Conservation (phyloP, 2,329 filamentous ascomycete genomes). For the Apiospora koreana region DNA sequence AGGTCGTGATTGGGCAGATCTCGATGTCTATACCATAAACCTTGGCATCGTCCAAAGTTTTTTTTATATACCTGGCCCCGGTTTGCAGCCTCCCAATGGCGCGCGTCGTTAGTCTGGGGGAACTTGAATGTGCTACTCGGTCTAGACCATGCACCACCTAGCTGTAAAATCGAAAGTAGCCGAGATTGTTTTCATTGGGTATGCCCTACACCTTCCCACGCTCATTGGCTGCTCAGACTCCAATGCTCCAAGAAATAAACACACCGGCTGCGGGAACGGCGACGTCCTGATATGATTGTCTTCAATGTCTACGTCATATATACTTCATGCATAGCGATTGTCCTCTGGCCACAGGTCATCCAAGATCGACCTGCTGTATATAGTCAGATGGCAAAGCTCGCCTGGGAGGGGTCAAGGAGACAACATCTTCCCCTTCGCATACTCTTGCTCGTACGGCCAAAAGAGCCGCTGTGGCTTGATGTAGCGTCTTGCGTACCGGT, state of each 20-base stretch:
- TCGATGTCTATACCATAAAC: neutral
- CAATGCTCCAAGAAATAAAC: neutral
- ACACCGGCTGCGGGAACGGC: neutral
- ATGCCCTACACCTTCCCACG: neutral
- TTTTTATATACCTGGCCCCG: neutral
- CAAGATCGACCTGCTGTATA: neutral
- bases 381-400: neutral
- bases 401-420: neutral
- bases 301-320: neutral
- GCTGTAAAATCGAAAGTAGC: neutral
- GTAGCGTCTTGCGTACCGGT: neutral
- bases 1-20: neutral
- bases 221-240: neutral
- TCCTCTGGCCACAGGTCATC: neutral
- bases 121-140: neutral
- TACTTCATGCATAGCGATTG: neutral
- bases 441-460: neutral
- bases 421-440: neutral
- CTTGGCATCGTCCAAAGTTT: conserved; percentile 2
- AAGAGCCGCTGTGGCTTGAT: neutral
- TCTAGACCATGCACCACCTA: neutral
- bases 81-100: neutral
- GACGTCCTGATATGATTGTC: neutral
- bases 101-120: neutral
- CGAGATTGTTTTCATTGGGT: neutral